Evolutionary conservation across 257 asterid species (phyloP), one percentile per base, ranked within the genome.

Genomic region (Verbascum thapsus): DNA sequence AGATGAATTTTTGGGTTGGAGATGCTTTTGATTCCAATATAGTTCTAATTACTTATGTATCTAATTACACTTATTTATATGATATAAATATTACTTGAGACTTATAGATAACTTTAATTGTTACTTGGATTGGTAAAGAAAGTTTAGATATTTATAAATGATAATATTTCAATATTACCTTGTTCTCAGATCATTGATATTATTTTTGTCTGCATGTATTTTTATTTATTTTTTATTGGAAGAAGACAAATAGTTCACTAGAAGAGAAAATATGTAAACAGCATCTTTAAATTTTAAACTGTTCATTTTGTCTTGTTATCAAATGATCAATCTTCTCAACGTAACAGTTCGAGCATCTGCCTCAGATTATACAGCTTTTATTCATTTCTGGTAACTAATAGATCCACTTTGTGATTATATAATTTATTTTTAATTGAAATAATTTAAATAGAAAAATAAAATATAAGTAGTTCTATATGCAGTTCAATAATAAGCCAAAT

Each of bases 231-330:
- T 66, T 71, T 67, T 49, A 58, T 38, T 62, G 4, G 66, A 60
- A 73, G 39, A 51, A 45, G 82, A 81, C 82, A 73, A 67, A 52
- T 32, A 70, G 73, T 81, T 78, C 43, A 64, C 58, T 67, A 54
- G 42, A 64, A 69, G 50, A 60, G 9, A 47, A 37, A 45, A 43
- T 40, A 18, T n/a, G 38, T 8, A 12, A n/a, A 61, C 15, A 45
- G 43, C 0, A 45, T 43, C 38, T 10, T 23, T 40, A 22, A 39
- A 20, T 58, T 58, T 37, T 26, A 3, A 1, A 38, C 56, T 57
- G 19, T 34, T 0, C 39, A 63, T 26, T 58, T 32, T 63, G 32
- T 53, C 12, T 69, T 63, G 7, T 54, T 56, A n/a, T 20, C 58
- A 22, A 34, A 59, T 49, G 81, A 63, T 35, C 57, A 62, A 69